Evolutionary conservation across 2,329 filamentous ascomycete species (phyloP).

Genomic region (Cadophora malorum): DNA sequence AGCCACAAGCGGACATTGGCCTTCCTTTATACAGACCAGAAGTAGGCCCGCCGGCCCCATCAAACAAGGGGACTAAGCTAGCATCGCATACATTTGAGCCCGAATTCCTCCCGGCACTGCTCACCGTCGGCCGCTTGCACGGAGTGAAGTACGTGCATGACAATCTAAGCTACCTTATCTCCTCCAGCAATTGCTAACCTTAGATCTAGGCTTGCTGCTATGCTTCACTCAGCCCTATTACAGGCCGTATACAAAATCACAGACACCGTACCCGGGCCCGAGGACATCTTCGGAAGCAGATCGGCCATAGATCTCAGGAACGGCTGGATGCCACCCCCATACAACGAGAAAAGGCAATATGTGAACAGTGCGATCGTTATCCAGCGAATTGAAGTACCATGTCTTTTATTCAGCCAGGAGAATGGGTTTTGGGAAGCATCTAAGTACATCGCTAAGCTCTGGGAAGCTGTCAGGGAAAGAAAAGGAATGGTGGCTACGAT

Average conservation of each 20-base stretch:
- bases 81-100: slow-evolving; percentile 19
- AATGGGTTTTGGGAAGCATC: slow-evolving; percentile 20
- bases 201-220: slow-evolving; percentile 9
- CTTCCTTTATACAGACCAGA: slow-evolving; percentile 25
- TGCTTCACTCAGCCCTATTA: slow-evolving; percentile 25
- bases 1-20: slow-evolving; percentile 21
- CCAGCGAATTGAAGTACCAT: slow-evolving; percentile 24
- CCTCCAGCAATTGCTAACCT: neutral
- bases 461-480: slow-evolving; percentile 14
- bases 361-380: slow-evolving; percentile 25
- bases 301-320: slow-evolving; percentile 26
- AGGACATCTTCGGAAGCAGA: slow-evolving; percentile 23
- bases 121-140: slow-evolving; percentile 14
- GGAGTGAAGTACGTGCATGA: slow-evolving; percentile 15
- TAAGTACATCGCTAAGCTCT: slow-evolving; percentile 11
- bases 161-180: neutral
- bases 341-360: slow-evolving; percentile 17
- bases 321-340: slow-evolving; percentile 19
- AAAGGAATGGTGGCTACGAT: slow-evolving; percentile 24
- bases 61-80: slow-evolving; percentile 20
- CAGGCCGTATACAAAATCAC: slow-evolving; percentile 17
- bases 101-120: slow-evolving; percentile 22
- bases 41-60: slow-evolving; percentile 13
- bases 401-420: neutral
- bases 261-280: slow-evolving; percentile 2